Evolutionary conservation across 805 yeast species (phyloP).

Genomic region (Limtongia smithiae): DNA sequence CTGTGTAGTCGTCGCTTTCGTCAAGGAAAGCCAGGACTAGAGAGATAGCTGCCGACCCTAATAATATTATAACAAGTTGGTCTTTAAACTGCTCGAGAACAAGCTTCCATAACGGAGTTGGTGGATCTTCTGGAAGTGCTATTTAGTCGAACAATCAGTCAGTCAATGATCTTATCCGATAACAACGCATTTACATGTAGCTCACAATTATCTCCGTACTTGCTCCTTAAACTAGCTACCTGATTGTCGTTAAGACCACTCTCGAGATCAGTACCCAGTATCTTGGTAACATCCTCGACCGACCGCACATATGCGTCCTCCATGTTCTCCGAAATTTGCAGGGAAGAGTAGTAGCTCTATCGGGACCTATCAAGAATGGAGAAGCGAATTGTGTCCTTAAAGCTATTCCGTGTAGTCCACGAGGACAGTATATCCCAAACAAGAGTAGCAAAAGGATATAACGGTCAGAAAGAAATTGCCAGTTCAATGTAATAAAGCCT

Average conservation of each 20-base stretch:
- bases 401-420: too few species aligned
- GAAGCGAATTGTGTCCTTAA: too few species aligned
- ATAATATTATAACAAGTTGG: slow-evolving; percentile 38
- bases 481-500: too few species aligned
- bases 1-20: slow-evolving; percentile 37
- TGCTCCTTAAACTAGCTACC: slow-evolving; percentile 21
- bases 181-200: neutral
- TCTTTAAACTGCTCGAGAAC: slow-evolving; percentile 41
- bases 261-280: slow-evolving; percentile 23
- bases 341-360: too few species aligned
- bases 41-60: slow-evolving; percentile 38
- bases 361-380: too few species aligned
- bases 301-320: slow-evolving; percentile 26
- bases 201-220: slow-evolving; percentile 30
- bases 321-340: too few species aligned
- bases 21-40: slow-evolving; percentile 36
- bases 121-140: slow-evolving; percentile 40
- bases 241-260: slow-evolving; percentile 30
- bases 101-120: slow-evolving; percentile 39
- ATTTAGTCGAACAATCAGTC: neutral
- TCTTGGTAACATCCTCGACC: slow-evolving; percentile 23
- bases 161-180: neutral
- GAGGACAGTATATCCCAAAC: too few species aligned
- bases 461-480: too few species aligned
- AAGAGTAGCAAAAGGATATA: too few species aligned